Conservation (phyloP, 2,329 filamentous ascomycete genomes). For the Alternaria burnsii region DNA sequence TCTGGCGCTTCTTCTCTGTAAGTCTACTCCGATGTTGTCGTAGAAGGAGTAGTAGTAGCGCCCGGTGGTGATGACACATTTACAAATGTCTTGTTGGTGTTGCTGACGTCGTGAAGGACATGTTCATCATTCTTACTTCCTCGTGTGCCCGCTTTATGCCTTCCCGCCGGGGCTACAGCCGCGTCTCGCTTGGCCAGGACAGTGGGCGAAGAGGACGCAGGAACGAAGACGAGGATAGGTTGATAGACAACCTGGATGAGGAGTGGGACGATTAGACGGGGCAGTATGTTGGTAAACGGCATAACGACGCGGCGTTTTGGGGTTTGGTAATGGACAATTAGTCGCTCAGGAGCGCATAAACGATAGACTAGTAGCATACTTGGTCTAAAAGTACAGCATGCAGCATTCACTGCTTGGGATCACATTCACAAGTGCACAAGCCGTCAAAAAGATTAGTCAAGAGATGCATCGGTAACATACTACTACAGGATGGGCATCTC, state of each 20-base stretch:
- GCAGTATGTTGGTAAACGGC: neutral
- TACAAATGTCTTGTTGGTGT: conserved; percentile 4
- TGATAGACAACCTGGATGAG: conserved; percentile 96
- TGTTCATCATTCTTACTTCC: conserved; percentile 73
- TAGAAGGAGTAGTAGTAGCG: conserved; percentile 5
- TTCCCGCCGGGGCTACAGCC: conserved; percentile 71
- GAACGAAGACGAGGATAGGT: conserved; percentile 84
- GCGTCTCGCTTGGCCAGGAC: conserved; percentile 63
- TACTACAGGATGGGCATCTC: neutral
- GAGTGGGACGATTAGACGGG: conserved; percentile 82
- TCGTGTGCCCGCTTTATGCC: conserved; percentile 74
- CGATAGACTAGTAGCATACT: neutral
- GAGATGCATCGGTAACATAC: neutral
- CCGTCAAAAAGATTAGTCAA: neutral
- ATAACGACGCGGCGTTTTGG: conserved; percentile 15
- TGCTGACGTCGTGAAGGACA: conserved; percentile 52
- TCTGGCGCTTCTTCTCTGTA: conserved; percentile 85
- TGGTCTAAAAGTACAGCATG: neutral
- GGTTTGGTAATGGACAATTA: conserved; percentile 1
- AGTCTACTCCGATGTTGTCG: conserved; percentile 18
- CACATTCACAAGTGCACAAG: neutral
- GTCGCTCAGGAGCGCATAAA: conserved; percentile 10
- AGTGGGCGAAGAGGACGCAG: conserved; percentile 54
- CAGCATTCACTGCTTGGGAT: neutral
- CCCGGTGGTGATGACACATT: conserved; percentile 3